Base-by-base conservation (phyloP, 108 stramenopile species). In the Skeletonema tropicum region DNA sequence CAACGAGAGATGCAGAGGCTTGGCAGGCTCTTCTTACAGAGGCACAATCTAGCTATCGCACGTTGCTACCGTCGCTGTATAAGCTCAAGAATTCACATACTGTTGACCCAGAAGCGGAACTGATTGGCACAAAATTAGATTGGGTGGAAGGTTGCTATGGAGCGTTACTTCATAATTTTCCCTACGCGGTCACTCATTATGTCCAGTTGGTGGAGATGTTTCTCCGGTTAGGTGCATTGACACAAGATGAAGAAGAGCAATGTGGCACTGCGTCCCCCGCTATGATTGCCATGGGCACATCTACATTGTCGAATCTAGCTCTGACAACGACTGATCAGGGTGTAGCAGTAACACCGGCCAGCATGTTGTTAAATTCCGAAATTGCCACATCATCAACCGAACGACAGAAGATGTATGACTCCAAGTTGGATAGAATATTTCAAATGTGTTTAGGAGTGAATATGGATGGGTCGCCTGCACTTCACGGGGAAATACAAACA, bases 21-120 rank as follows among this genome's bases (percentile, higher is more conserved):
- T 95, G 94, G 94, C 77, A 83, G 64, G 94, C 89, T 5, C 36
- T 95, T 9, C 76, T 95, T 55, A 90, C 89, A 10, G 94, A 95
- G 76, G 90, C 85, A 8, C 66, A 70, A 26, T 66, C 83, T 12
- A 88, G 90, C 57, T 93, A 85, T 64, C 83, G 88, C 21, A 70
- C 63, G 14, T 57, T 82, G 23, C 25, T 78, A 39, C 77, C 81
- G 29, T 60, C 41, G 17, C 39, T 71, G 73, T 55, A 70, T 38
- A 74, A 62, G 73, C 23, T 69, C 19, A 71, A 57, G 42, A 25
- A 71, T 52, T n/a, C 29, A 25, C 68, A 30, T 41, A 12, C 48
- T 23, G 25, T 46, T 38, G 83, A 74, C 66, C 75, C 77, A 12
- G 88, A 90, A 38, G 80, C 85, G 42, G 79, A 80, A 25, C 14